Percentiles rank a stretch among this genome's conserved stretches.
phyloP scores from a whole-genome alignment of 2,329 filamentous ascomycete genomes.

The Sporothrix variecibatus region DNA sequence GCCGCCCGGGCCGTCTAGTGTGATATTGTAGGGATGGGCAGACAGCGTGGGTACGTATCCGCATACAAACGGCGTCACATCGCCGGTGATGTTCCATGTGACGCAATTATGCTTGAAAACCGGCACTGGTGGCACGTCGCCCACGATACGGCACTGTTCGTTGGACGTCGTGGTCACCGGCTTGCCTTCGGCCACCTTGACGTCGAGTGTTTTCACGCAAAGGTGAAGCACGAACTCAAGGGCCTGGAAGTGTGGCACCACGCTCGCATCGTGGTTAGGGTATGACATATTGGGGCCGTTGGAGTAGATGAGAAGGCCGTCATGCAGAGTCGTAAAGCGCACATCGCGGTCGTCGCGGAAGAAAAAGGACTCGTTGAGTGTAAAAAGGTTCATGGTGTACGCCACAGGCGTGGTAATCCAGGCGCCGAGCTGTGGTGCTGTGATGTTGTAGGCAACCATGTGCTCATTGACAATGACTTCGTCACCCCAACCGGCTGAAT shows the following conservation, averaged over 20 bases:
- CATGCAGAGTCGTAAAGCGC: conserved; percentile 3
- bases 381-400: neutral
- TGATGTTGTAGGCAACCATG: conserved; percentile 5
- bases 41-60: neutral
- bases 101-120: conserved; percentile 18
- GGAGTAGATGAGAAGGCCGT: conserved; percentile 1
- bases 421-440: neutral
- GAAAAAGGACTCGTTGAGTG: conserved; percentile 8
- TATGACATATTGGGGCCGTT: conserved; percentile 23
- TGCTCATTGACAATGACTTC: neutral
- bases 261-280: conserved; percentile 7
- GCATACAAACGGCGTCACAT: conserved; percentile 16
- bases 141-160: neutral
- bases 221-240: conserved; percentile 9
- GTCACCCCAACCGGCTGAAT: conserved; percentile 19
- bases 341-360: conserved; percentile 8
- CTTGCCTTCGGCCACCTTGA: neutral
- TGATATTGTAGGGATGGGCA: neutral
- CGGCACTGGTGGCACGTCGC: neutral
- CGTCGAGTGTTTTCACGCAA: conserved; percentile 12
- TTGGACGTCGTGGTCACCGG: neutral
- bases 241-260: conserved; percentile 3
- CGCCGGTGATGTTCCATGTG: conserved; percentile 12
- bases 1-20: neutral
- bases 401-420: neutral